phyloP scores from a whole-genome alignment of 2,329 filamentous ascomycete species.

The Claviceps humidiphila region DNA sequence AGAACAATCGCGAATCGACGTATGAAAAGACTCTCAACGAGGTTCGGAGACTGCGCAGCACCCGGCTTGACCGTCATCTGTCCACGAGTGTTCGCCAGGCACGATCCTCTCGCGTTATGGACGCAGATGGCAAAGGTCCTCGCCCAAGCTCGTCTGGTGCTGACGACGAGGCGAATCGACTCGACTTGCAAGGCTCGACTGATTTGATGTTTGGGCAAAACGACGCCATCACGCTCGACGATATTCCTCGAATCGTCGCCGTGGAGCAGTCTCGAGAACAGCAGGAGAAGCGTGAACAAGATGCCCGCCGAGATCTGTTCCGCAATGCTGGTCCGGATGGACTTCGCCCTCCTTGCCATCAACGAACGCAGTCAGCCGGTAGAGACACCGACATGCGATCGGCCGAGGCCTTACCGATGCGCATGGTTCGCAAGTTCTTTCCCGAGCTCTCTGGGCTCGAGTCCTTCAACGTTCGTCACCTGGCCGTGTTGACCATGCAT shows the following conservation, averaged over 20 bases:
- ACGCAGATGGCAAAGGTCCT: slow-evolving; percentile 46
- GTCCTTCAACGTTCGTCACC: slow-evolving; percentile 92
- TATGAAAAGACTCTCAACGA: slow-evolving; percentile 96
- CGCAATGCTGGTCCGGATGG: slow-evolving; percentile 33
- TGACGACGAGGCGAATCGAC: slow-evolving; percentile 34
- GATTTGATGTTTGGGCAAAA: slow-evolving; percentile 81
- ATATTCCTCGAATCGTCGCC: slow-evolving; percentile 91
- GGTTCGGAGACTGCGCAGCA: slow-evolving; percentile 81
- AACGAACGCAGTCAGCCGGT: slow-evolving; percentile 44
- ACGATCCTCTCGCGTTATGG: slow-evolving; percentile 81
- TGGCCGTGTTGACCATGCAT: slow-evolving; percentile 90
- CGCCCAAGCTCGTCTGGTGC: slow-evolving; percentile 61
- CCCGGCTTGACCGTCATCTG: slow-evolving; percentile 83
- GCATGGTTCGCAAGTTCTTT: slow-evolving; percentile 67
- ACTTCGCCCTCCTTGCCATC: slow-evolving; percentile 51
- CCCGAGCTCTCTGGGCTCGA: slow-evolving; percentile 90
- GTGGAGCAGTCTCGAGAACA: slow-evolving; percentile 91
- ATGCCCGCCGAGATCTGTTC: slow-evolving; percentile 49
- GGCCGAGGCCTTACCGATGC: slow-evolving; percentile 40
- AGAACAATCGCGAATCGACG: slow-evolving; percentile 53
- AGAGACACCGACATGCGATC: slow-evolving; percentile 37
- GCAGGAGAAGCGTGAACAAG: slow-evolving; percentile 49
- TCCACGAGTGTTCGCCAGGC: slow-evolving; percentile 88
- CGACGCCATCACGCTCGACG: slow-evolving; percentile 85
- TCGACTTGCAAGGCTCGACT: slow-evolving; percentile 38